A percentile compares a stretch with the other conserved stretches of the same genome.
These are phyloP conservation scores for Zopfochytrium polystomum DNA, from an alignment of 371 early-diverging fungal species.

Conservation along the genomic window DNA sequence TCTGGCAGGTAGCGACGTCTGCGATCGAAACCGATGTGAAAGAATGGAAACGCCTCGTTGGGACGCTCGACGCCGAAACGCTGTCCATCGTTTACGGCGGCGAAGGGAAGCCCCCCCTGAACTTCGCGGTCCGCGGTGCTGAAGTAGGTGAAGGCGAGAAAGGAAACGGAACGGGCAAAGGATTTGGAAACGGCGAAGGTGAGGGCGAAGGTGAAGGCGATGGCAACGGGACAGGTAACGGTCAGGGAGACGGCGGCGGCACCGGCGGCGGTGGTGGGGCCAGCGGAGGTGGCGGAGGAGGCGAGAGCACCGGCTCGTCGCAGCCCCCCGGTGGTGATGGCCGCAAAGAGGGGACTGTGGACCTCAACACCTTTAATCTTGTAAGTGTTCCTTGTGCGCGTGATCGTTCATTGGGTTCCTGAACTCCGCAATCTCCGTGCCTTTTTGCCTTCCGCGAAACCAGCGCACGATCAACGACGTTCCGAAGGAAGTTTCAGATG, in stretches of 20 bases:
- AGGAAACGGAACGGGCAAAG: constrained; percentile 36
- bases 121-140: constrained; percentile 7
- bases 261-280: constrained; percentile 43
- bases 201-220: constrained; percentile 23
- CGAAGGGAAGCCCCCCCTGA: constrained; percentile 18
- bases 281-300: constrained; percentile 45
- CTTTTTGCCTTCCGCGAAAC: constrained; percentile 71
- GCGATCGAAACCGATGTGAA: constrained; percentile 59
- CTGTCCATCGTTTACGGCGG: constrained; percentile 66
- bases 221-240: constrained; percentile 29
- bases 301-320: constrained; percentile 45
- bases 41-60: constrained; percentile 74
- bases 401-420: constrained; percentile 5
- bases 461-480: constrained; percentile 74
- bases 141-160: constrained; percentile 21
- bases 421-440: constrained; percentile 75
- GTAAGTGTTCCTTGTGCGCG: constrained; percentile 40
- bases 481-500: constrained; percentile 52
- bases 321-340: constrained; percentile 46
- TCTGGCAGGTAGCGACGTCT: constrained; percentile 65
- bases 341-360: constrained; percentile 65
- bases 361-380: constrained; percentile 58
- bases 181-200: constrained; percentile 27
- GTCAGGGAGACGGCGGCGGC: constrained; percentile 28
- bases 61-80: constrained; percentile 59